phyloP scores from a whole-genome alignment of 1,284 basidiomycete genomes.

The Pulchroboletus neoregius region DNA sequence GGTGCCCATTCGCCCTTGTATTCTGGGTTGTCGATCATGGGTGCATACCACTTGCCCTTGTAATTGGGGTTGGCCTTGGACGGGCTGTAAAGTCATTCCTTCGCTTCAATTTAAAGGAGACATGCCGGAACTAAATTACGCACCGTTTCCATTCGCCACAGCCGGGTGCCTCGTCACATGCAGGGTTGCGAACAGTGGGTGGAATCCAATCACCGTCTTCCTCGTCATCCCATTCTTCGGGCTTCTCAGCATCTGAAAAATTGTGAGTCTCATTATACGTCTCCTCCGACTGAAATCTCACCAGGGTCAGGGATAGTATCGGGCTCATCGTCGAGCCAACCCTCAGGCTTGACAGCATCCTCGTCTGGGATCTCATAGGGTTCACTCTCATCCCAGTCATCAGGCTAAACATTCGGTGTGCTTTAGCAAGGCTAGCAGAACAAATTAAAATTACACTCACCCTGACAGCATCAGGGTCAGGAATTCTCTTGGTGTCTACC shows the following conservation, averaged over 20 bases:
- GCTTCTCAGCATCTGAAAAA: constrained; percentile 79
- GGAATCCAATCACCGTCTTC: constrained; percentile 99
- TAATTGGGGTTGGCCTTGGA: constrained; percentile 87
- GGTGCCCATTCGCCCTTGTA: constrained; percentile 98
- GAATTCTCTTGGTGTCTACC: constrained; percentile 87
- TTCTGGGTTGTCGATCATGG: constrained; percentile 92
- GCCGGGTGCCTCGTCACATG: constrained; percentile 85
- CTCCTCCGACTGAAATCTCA: constrained; percentile 28
- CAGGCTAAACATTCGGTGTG: constrained; percentile 52
- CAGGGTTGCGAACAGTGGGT: constrained; percentile 85
- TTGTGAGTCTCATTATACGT: constrained; percentile 8
- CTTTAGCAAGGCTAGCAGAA: neutral
- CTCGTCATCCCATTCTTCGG: constrained; percentile 99
- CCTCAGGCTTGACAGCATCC: constrained; percentile 86
- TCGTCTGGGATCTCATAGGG: constrained; percentile 88
- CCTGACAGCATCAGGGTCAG: constrained; percentile 84
- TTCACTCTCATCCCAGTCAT: constrained; percentile 94
- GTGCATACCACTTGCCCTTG: constrained; percentile 96
- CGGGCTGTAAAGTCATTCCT: constrained; percentile 45
- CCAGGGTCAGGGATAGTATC: constrained; percentile 83
- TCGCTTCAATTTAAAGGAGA: constrained; percentile 10
- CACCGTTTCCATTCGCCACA: constrained; percentile 90
- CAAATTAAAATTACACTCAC: constrained; percentile 34
- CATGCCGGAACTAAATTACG: constrained; percentile 21
- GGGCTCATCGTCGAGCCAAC: constrained; percentile 93